phyloP scores from a whole-genome alignment of 192 early-diverging fungal genomes.

The Coemansia sp. region DNA sequence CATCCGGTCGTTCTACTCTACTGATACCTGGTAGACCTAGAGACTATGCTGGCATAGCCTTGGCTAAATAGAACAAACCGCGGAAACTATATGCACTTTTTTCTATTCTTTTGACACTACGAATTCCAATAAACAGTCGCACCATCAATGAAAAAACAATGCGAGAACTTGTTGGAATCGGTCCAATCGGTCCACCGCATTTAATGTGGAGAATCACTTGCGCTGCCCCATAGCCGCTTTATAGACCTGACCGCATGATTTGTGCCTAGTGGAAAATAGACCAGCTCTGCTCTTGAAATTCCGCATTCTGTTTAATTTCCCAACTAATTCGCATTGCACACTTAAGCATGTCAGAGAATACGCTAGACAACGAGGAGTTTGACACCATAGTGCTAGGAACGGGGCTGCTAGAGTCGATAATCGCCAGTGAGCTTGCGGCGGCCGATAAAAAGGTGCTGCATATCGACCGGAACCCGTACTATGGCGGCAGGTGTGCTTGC shows the following conservation, averaged over 20 bases:
- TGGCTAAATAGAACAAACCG: neutral
- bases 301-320: neutral
- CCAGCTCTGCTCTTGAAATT: neutral
- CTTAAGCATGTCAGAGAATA: constrained; percentile 6
- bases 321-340: neutral
- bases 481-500: constrained; percentile 68
- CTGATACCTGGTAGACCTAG: neutral
- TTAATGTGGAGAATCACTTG: neutral
- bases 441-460: constrained; percentile 73
- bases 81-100: neutral
- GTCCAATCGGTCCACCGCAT: neutral
- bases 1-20: neutral
- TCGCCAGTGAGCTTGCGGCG: constrained; percentile 74
- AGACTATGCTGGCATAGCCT: neutral
- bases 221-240: neutral
- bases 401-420: constrained; percentile 74
- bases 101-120: neutral
- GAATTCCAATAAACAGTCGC: neutral
- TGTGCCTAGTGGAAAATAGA: neutral
- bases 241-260: neutral
- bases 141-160: neutral
- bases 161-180: neutral
- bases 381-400: constrained; percentile 87
- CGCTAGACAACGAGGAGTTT: constrained; percentile 57
- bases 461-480: constrained; percentile 75